Base-by-base conservation (phyloP, 129 eudicot genomes). In the Erigeron canadensis region DNA sequence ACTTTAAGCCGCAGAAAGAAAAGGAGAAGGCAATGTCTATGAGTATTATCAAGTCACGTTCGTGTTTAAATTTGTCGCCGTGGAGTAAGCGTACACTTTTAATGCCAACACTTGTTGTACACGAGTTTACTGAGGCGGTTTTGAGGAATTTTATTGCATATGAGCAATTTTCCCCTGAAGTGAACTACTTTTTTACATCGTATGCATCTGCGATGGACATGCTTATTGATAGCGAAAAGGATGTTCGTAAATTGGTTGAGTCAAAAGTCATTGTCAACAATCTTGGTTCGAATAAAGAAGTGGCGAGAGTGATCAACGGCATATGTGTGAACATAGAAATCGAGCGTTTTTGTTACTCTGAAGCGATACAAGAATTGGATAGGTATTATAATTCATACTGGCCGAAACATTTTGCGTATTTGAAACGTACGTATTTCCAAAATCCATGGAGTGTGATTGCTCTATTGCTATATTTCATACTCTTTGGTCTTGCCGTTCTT, bases 371-470 rank as follows among this genome's bases (percentile, higher is more conserved):
- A 51, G 4, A 67, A 8, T 6, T 67, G 18, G 47, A 58, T 51
- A 18, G 1, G 4, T 70, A 57, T 16, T 42, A 10, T 28, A 57
- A 42, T 2, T 9, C 45, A 41, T 75, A 22, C 1, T 51, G 42
- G 41, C 65, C 63, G 1, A 63, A n/a, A 65, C 50, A 74, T 56
- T 11, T 74, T 48, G 79, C 46, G n/a, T 7, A 39, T 2, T 71
- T 71, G 64, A 58, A 11, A 6, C 75, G 67, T 8, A 22, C 15
- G 8, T 71, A 71, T 57, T 71, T 71, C 10, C 5, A 16, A 57
- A 43, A 56, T 15, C 79, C 71, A 9, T 74, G 79, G 79, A 39
- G 0, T 39, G 4, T 75, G 15, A 75, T 75, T 28, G 68, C 80
- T 38, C 34, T 75, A 4, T 54, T 54, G 73, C 73, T 21, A 73